Evolutionary conservation across 257 asterid genomes (phyloP), one percentile per base, ranked within the genome.

Genomic region (Fraxinus americana): DNA sequence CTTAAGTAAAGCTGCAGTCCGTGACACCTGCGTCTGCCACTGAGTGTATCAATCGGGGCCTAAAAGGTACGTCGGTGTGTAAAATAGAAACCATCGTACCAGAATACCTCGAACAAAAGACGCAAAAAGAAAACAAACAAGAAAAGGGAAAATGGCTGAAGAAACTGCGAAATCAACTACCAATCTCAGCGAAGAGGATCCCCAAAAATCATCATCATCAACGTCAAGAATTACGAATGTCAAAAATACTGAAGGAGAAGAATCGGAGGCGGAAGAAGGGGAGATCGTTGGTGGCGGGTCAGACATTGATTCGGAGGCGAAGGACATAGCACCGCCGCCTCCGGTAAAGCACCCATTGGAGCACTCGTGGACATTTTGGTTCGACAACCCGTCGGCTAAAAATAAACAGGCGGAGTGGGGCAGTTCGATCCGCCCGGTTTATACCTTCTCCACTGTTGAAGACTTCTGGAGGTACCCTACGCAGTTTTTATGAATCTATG

Each of bases 381-480:
- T 83, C 65, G 86, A 81, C 78, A 88, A 77, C 35, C 83, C 80
- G 17, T 76, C 87, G 21, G 88, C 84, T 13, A 86, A 79, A 52
- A 67, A 82, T 0, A 86, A 75, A 25, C 79, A 85, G 75, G 71
- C 6, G 61, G 25, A 67, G 79, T 88, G 89, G 89, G 91, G 89
- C 27, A 86, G 78, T 72, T 72, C 84, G 27, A 80, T 85, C 2
- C 80, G 85, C 6, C 84, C 88, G 43, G 84, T 88, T 75, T 83
- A 83, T 70, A 85, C 91, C 76, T 88, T 88, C 86, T 85, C 89
- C 61, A 78, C 89, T 19, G 87, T 74, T 45, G 91, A 88, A 80
- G 88, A 83, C 71, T 88, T 88, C 70, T 88, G 91, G 91, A 80
- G 91, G 86, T 87, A 63, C 36, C 65, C 34, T 63, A 8, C 19